phyloP scores from a whole-genome alignment of 805 yeast genomes.

The Saturnispora galanensis region DNA sequence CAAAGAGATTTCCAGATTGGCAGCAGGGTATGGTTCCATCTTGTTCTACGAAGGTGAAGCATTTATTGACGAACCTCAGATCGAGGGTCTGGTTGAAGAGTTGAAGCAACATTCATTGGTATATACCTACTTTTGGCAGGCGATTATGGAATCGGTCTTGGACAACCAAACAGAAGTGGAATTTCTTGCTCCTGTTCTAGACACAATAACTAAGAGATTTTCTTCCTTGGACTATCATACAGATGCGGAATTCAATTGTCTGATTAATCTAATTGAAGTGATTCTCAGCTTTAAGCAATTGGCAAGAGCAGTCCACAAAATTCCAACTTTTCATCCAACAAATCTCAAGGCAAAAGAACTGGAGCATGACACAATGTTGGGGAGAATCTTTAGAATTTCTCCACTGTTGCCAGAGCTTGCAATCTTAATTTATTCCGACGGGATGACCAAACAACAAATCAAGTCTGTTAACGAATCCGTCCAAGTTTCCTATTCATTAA shows the following conservation, averaged over 20 bases:
- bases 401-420: slow-evolving; percentile 54
- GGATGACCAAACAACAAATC: slow-evolving; percentile 33
- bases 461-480: slow-evolving; percentile 46
- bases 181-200: slow-evolving; percentile 44
- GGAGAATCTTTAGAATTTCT: slow-evolving; percentile 67
- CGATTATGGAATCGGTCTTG: slow-evolving; percentile 46
- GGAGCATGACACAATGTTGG: slow-evolving; percentile 59
- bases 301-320: slow-evolving; percentile 48
- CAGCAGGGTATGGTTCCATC: slow-evolving; percentile 57
- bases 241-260: slow-evolving; percentile 38
- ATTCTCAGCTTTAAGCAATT: slow-evolving; percentile 52
- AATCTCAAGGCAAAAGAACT: slow-evolving; percentile 40
- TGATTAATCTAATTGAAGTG: slow-evolving; percentile 46
- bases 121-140: slow-evolving; percentile 40
- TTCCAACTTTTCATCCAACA: slow-evolving; percentile 43
- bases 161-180: slow-evolving; percentile 61
- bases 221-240: slow-evolving; percentile 36
- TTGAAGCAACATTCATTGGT: slow-evolving; percentile 20
- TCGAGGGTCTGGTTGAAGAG: slow-evolving; percentile 22
- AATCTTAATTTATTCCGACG: slow-evolving; percentile 33
- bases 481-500: slow-evolving; percentile 52
- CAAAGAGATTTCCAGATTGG: slow-evolving; percentile 38
- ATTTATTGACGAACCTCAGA: slow-evolving; percentile 33
- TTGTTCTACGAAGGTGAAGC: slow-evolving; percentile 62
- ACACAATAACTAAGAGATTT: slow-evolving; percentile 31